These are phyloP conservation scores for Cucurbita ficifolia DNA, from an alignment of 306 rosid genomes.

Conservation along the genomic window DNA sequence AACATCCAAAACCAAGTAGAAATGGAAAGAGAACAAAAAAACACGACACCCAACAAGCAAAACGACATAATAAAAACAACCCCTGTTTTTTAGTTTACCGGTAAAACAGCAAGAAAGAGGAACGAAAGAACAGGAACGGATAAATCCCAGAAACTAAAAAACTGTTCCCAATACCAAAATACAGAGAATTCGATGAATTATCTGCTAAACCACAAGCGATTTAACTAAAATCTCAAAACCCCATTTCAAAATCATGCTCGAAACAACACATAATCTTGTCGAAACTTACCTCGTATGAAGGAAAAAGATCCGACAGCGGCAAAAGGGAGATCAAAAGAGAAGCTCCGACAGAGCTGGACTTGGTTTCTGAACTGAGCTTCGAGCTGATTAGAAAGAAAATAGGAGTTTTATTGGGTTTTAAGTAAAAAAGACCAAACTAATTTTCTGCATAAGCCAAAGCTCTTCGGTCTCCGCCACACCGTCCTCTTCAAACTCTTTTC, in stretches of 20 bases:
- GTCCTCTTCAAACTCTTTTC: neutral
- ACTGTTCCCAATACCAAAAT: neutral
- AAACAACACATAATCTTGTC: neutral
- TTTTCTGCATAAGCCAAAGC: slow-evolving; percentile 9
- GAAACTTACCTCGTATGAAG: neutral
- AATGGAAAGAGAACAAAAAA: neutral
- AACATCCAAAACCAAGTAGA: neutral
- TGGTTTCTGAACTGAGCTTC: neutral
- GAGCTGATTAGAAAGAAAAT: slow-evolving; percentile 4
- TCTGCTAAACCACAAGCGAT: neutral
- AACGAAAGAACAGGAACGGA: neutral
- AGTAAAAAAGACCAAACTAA: slow-evolving; percentile 50
- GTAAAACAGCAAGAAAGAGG: neutral
- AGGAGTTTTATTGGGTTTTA: slow-evolving; percentile 28
- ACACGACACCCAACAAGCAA: neutral
- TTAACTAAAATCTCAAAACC: neutral
- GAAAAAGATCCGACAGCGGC: neutral
- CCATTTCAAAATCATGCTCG: neutral
- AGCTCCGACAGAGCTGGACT: neutral
- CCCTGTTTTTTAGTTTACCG: neutral
- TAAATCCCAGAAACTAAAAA: neutral
- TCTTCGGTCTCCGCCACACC: slow-evolving; percentile 18
- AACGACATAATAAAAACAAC: neutral
- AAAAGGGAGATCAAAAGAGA: neutral
- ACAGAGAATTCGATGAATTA: neutral